Evolutionary conservation across 164 flowering plant species (phyloP).

Genomic region (Vitis riparia): DNA sequence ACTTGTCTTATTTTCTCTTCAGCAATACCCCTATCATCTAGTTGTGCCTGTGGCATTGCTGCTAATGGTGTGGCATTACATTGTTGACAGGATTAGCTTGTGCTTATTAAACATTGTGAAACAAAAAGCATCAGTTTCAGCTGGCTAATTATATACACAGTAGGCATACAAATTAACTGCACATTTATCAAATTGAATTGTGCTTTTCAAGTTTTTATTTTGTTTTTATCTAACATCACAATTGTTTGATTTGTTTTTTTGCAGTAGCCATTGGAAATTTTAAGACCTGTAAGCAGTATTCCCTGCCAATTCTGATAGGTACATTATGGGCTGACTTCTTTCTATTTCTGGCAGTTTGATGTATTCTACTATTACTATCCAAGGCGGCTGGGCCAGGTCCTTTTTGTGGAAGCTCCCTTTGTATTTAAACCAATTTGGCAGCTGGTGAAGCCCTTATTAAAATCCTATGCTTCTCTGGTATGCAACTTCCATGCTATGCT

Average conservation of each 20-base stretch:
- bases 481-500: slow-evolving; percentile 11
- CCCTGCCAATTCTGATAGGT: background rate
- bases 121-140: no score
- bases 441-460: slow-evolving; percentile 68
- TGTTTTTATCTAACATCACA: background rate
- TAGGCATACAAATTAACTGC: no score
- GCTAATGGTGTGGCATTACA: no score
- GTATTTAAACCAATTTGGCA: slow-evolving; percentile 84
- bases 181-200: no score
- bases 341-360: slow-evolving; percentile 66
- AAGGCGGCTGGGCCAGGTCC: slow-evolving; percentile 70
- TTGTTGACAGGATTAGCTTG: no score
- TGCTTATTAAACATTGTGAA: no score
- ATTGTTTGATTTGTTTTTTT: background rate
- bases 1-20: no score
- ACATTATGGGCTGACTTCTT: background rate
- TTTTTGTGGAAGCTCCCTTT: slow-evolving; percentile 88
- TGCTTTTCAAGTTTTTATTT: background rate
- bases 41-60: no score
- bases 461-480: slow-evolving; percentile 87
- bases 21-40: no score
- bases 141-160: no score
- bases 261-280: background rate
- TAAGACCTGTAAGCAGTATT: background rate
- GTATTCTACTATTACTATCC: slow-evolving; percentile 86